Base-by-base conservation (phyloP, 257 asterid species). In the Fraxinus quadrangulata region DNA sequence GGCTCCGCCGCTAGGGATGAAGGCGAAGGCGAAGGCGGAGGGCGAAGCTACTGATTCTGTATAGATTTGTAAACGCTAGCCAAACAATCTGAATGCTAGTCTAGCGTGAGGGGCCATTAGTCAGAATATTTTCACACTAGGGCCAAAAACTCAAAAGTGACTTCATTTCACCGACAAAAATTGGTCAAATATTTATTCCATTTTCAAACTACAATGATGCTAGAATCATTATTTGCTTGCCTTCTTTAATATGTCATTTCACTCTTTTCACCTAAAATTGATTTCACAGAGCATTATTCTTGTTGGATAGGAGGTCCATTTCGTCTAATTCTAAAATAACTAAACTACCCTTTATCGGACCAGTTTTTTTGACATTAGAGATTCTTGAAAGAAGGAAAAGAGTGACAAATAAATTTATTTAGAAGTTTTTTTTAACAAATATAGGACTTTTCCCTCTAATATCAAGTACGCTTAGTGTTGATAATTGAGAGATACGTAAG, bases 141-240 rank as follows among this genome's bases (percentile, higher is more conserved):
- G 45, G 42, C 10, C 59, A 75, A 65, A 0, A 42, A 54, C 11
- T 39, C 28, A 39, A 26, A 75, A 45, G 21, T 19, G 31, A 6
- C 73, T 42, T 40, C 45, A 6, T 34, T 23, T 54, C 6, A 56
- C 31, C 17, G 4, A 63, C 17, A 63, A 10, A 63, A 26, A 19
- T 26, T 9, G 34, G 69, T 63, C 69, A 75, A 75, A 39, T 37
- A 75, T 71, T 78, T 66, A 71, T 83, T 81, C 80, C 80, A 75
- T 17, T 68, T 86, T 86, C 83, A 83, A 83, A 86, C 76, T n/a
- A 79, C 70, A 85, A 81, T 80, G 40, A 77, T 80, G 79, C 70
- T 67, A 34, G 70, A 72, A 33, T 73, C 75, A 77, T 77, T 14
- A 74, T 72, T 63, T 2, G 12, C 76, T 24, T 21, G 26, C 47